Evolutionary conservation across 2,329 filamentous ascomycete species (phyloP).

Genomic region (Paraphoma sp.): DNA sequence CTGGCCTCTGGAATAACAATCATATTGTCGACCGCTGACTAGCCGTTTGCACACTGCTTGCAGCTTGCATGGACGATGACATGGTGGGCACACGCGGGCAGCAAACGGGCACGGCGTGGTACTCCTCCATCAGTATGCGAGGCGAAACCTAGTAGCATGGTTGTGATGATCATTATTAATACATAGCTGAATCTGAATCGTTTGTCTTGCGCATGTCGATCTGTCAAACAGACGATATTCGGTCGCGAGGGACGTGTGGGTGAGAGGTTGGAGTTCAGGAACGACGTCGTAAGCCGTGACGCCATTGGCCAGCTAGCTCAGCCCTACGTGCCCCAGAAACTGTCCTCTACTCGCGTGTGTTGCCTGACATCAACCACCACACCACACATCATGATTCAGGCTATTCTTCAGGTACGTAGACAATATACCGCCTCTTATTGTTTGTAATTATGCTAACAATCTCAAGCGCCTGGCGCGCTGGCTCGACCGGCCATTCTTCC

Average conservation of each 20-base stretch:
- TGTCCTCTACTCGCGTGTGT: conserved; percentile 33
- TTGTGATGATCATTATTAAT: too few relatives aligned
- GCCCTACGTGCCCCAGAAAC: conserved; percentile 17
- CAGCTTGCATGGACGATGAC: too few relatives aligned
- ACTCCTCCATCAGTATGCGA: too few relatives aligned
- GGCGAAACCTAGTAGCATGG: too few relatives aligned
- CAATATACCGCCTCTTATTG: background rate
- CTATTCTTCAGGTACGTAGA: conserved; percentile 38
- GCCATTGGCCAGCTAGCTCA: conserved; percentile 10
- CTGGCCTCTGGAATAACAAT: background rate
- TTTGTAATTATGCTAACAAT: conserved; percentile 15
- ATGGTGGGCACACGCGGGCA: too few relatives aligned
- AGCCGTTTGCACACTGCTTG: too few relatives aligned
- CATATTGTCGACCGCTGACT: too few relatives aligned
- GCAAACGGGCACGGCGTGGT: too few relatives aligned
- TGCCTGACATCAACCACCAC: conserved; percentile 14
- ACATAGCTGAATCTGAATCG: too few relatives aligned
- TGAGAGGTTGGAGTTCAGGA: background rate
- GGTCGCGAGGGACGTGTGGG: background rate
- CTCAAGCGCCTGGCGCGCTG: conserved; percentile 74
- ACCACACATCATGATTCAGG: conserved; percentile 44
- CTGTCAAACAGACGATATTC: background rate
- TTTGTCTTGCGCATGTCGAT: too few relatives aligned
- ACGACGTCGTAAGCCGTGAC: background rate
- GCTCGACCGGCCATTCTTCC: conserved; percentile 90